These are phyloP conservation scores for Kluyveromyces dobzhanskii DNA, from an alignment of 805 yeast genomes.

Conservation along the genomic window DNA sequence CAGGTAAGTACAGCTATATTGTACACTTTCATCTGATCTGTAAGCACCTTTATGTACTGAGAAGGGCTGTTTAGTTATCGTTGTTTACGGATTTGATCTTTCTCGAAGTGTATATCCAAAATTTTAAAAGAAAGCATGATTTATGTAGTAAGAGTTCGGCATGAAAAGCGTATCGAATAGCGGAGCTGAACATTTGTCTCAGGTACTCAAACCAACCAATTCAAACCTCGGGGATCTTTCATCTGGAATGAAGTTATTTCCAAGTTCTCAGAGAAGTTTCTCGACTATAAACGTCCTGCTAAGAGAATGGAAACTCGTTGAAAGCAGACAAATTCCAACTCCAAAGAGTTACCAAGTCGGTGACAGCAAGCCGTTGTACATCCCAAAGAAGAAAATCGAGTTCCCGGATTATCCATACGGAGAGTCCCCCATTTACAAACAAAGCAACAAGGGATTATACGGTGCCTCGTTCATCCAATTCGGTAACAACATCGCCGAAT, in stretches of 20 bases:
- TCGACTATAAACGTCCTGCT: constrained; percentile 10
- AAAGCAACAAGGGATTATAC: constrained; percentile 78
- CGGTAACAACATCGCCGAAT: constrained; percentile 73
- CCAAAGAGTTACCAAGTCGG: constrained; percentile 43
- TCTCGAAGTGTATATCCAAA: too few relatives aligned
- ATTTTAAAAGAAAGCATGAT: too few relatives aligned
- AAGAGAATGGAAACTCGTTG: constrained; percentile 38
- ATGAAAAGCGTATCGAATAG: too few relatives aligned
- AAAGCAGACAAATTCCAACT: constrained; percentile 38
- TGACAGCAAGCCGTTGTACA: constrained; percentile 39
- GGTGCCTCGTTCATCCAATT: constrained; percentile 80
- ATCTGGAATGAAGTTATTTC: constrained; percentile 5
- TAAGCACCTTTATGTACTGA: too few relatives aligned
- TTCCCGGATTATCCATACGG: constrained; percentile 73
- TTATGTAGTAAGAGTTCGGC: too few relatives aligned
- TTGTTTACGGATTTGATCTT: too few relatives aligned
- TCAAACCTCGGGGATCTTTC: background rate
- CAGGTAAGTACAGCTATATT: too few relatives aligned
- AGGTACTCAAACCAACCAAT: too few relatives aligned
- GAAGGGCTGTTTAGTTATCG: too few relatives aligned
- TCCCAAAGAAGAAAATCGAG: constrained; percentile 37
- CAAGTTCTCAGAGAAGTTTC: constrained; percentile 14
- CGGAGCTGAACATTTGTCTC: too few relatives aligned
- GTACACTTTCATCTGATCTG: too few relatives aligned
- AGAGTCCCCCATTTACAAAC: constrained; percentile 67